Evolutionary conservation across 2,329 filamentous ascomycete species (phyloP).

Genomic region (Lachnellula cervina): DNA sequence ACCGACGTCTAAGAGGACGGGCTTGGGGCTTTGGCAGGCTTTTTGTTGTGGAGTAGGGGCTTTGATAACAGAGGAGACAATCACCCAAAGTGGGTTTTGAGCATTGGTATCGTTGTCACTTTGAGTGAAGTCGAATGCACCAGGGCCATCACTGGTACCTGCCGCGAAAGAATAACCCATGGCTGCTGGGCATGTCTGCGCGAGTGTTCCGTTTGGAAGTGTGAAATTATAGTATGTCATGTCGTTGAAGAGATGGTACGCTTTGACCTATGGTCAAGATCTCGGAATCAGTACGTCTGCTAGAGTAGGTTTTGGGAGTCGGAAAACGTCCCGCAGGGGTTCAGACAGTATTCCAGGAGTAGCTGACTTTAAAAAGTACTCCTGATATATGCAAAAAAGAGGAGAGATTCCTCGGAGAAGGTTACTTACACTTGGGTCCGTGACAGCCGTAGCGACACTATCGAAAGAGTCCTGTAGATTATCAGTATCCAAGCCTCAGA

Average conservation of each 20-base stretch:
- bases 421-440: constrained; percentile 53
- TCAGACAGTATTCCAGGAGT: too few relatives aligned
- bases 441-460: constrained; percentile 40
- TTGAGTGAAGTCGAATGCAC: constrained; percentile 88
- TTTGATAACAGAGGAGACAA: constrained; percentile 67
- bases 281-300: too few relatives aligned
- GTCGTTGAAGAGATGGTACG: constrained; percentile 80
- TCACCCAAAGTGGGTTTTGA: constrained; percentile 62
- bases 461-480: constrained; percentile 23
- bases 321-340: too few relatives aligned
- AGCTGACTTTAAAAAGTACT: too few relatives aligned
- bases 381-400: too few relatives aligned
- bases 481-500: not conserved
- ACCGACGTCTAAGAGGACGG: constrained; percentile 82
- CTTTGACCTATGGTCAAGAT: constrained; percentile 38
- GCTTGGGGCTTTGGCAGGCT: constrained; percentile 65
- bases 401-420: too few relatives aligned
- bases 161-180: constrained; percentile 89
- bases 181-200: constrained; percentile 76
- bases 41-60: constrained; percentile 52
- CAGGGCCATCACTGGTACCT: constrained; percentile 86
- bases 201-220: constrained; percentile 65
- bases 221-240: constrained; percentile 72
- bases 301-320: too few relatives aligned
- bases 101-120: constrained; percentile 66